Base-by-base conservation (phyloP, 106 monocot genomes). In the Platanthera zijinensis region DNA sequence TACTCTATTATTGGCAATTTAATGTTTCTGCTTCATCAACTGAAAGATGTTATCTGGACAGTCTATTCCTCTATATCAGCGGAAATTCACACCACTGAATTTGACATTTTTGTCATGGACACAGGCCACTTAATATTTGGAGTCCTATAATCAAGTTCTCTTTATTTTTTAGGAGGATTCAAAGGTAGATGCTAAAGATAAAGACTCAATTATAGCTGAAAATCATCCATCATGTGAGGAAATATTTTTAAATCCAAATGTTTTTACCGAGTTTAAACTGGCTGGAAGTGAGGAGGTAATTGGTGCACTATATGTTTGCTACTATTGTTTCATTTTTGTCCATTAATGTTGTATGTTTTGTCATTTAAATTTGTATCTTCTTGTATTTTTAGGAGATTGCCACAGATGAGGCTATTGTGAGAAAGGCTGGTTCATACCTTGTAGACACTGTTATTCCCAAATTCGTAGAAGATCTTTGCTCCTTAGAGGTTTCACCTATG, bases 401-500 rank as follows among this genome's bases (percentile, higher is more conserved):
- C 77, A 82, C 85, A 49, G 99, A 99, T 87, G 94, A 94, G 85
- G 90, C 82, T 51, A 50, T 51, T 69, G 99, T 99, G 45, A 86
- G 80, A 79, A 92, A 92, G 80, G 92, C 84, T 81, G 80, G 88
- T 76, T 80, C 85, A 14, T 92, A 94, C 88, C 94, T 99, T 28
- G 21, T 84, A 51, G 92, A 99, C 78, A 80, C 80, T 51, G 88
- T 94, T 74, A 76, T 99, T 57, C 94, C 90, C 45, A 99, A 94
- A 76, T 94, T 94, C 87, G 88, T 92, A 63, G 82, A 94, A 85
- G 99, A 94, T 76, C 89, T 99, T 77, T 94, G 88, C 56, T 76
- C 83, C 48, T 90, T 99, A 76, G 99, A 99, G 17, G 70, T 94
- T 52, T 94, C 99, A 76, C 99, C 99, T 15, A 92, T 99, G 99